These are phyloP conservation scores for Iberis amara DNA, from an alignment of 441 rosid species.

Conservation along the genomic window DNA sequence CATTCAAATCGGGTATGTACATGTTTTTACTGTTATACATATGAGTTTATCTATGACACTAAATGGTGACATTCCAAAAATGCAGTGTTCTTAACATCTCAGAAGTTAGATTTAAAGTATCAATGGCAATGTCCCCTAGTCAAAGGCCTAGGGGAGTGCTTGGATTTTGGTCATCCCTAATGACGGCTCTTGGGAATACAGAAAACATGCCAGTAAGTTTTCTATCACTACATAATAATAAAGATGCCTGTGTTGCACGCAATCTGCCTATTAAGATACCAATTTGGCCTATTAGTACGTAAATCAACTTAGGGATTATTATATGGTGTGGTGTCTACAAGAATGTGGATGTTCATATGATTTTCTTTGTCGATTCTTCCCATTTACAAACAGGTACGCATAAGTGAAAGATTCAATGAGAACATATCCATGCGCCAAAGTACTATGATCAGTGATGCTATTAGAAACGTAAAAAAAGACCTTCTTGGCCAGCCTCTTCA, in stretches of 20 bases:
- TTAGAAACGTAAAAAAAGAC: slow-evolving; percentile 78
- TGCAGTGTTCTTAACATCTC: slow-evolving; percentile 84
- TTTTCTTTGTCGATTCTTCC: neutral
- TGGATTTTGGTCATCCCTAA: slow-evolving; percentile 96
- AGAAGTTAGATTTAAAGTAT: slow-evolving; percentile 84
- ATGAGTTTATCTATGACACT: slow-evolving; percentile 11
- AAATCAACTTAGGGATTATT: slow-evolving; percentile 1
- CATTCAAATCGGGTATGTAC: slow-evolving; percentile 81
- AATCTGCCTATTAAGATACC: slow-evolving; percentile 12
- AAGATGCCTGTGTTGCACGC: slow-evolving; percentile 4
- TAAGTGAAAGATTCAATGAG: slow-evolving; percentile 76
- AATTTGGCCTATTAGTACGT: slow-evolving; percentile 10
- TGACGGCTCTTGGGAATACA: slow-evolving; percentile 99
- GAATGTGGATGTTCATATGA: neutral
- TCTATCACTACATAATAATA: slow-evolving; percentile 12
- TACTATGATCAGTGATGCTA: slow-evolving; percentile 75
- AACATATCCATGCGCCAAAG: slow-evolving; percentile 92
- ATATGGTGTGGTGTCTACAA: slow-evolving; percentile 8
- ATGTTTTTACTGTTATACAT: neutral
- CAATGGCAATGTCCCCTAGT: slow-evolving; percentile 96
- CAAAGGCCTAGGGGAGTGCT: slow-evolving; percentile 95
- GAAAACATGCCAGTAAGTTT: slow-evolving; percentile 94
- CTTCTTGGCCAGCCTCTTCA: slow-evolving; percentile 97
- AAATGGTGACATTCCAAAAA: slow-evolving; percentile 21
- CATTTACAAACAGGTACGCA: slow-evolving; percentile 64